Conservation (phyloP, 176 grass and related monocot species). For the Avena atlantica region DNA sequence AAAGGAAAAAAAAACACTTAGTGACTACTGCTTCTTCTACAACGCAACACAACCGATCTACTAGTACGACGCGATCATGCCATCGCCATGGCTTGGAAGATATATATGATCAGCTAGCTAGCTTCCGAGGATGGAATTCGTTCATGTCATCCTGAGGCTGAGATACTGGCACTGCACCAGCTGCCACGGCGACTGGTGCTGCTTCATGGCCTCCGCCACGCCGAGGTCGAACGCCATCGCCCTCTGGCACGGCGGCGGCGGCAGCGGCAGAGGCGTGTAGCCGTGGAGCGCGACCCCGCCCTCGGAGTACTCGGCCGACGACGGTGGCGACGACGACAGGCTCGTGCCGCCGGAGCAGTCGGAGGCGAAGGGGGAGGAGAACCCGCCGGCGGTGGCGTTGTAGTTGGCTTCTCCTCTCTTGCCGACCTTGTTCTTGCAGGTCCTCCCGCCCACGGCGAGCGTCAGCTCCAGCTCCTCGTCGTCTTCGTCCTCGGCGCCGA, state of each 20-base stretch:
- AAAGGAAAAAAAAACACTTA: neutral
- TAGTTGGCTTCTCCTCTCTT: neutral
- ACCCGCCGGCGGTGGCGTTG: neutral
- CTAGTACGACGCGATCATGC: conserved; percentile 30
- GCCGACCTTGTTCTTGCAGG: conserved; percentile 40
- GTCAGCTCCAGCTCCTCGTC: conserved; percentile 63
- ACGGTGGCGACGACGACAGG: conserved; percentile 53
- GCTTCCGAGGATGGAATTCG: neutral
- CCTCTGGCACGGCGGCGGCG: conserved; percentile 52
- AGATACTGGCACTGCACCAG: conserved; percentile 69
- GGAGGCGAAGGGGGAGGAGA: conserved; percentile 43
- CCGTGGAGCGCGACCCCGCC: neutral
- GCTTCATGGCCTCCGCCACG: conserved; percentile 45
- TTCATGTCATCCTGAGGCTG: conserved; percentile 87
- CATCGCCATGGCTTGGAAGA: neutral
- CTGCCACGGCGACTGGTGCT: conserved; percentile 80
- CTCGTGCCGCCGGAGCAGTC: conserved; percentile 62
- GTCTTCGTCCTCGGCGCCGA: conserved; percentile 48
- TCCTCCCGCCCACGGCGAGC: conserved; percentile 57
- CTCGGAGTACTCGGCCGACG: conserved; percentile 57
- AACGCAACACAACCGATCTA: conserved; percentile 15
- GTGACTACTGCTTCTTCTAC: conserved; percentile 46
- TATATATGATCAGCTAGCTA: neutral
- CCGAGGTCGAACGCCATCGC: conserved; percentile 59
- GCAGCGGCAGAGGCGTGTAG: neutral